phyloP scores from a whole-genome alignment of 2,329 filamentous ascomycete genomes.

The Botrytis fragariae region DNA sequence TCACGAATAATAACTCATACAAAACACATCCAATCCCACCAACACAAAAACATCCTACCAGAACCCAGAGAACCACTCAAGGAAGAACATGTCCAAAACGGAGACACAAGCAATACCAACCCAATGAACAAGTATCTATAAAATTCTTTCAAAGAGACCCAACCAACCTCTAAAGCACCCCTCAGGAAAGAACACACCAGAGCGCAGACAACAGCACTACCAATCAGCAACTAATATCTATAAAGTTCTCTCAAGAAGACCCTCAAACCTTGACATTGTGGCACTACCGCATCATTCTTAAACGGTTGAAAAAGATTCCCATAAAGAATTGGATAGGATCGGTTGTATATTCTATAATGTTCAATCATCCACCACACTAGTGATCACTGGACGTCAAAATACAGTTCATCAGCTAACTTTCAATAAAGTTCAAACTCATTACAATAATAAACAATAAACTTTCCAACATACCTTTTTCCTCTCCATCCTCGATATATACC shows the following conservation, averaged over 20 bases:
- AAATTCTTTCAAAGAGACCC: background rate
- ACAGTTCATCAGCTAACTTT: background rate
- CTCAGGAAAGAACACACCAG: too few species aligned
- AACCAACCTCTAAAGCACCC: too few species aligned
- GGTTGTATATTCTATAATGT: background rate
- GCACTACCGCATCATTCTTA: background rate
- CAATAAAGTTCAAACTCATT: background rate
- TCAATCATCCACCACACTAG: background rate
- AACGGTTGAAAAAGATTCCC: background rate
- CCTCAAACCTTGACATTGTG: background rate
- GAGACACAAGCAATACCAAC: background rate
- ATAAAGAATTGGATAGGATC: background rate
- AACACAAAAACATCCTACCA: background rate
- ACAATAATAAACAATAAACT: background rate
- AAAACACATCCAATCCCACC: background rate
- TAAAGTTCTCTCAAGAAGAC: background rate
- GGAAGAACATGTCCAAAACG: background rate
- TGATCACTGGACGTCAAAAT: background rate
- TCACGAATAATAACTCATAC: rapidly evolving
- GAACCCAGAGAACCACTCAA: background rate
- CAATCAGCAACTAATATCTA: too few species aligned
- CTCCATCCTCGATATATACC: background rate
- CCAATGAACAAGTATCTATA: background rate
- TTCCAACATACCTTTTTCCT: background rate
- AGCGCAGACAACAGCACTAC: too few species aligned